phyloP scores from a whole-genome alignment of 2,329 filamentous ascomycete genomes.

The Tricladium varicosporioides region DNA sequence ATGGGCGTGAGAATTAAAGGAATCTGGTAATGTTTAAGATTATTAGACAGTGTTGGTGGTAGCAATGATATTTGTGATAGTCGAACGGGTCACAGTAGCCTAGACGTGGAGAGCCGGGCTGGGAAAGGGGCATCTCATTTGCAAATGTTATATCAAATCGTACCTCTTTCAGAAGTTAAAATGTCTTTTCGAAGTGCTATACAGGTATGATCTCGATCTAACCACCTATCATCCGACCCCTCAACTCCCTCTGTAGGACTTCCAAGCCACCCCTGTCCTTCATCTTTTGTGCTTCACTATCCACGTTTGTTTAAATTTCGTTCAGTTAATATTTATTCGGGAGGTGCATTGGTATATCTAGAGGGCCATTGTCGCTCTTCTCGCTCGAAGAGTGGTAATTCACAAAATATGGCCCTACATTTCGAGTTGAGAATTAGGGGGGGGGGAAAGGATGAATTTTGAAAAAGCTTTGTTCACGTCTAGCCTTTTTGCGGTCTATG shows the following conservation, averaged over 20 bases:
- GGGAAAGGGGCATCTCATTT: no score
- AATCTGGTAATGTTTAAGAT: no score
- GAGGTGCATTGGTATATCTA: constrained; percentile 38
- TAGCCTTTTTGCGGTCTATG: constrained; percentile 36
- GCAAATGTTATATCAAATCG: no score
- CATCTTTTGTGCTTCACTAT: constrained; percentile 32
- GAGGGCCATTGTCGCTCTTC: constrained; percentile 37
- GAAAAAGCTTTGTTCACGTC: constrained; percentile 36
- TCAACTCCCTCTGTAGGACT: constrained; percentile 39
- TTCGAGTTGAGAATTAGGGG: constrained; percentile 36
- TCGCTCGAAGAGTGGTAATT: constrained; percentile 40
- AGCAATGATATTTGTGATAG: no score
- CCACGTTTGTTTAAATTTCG: constrained; percentile 37
- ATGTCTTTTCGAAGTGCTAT: no score
- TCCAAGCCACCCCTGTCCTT: constrained; percentile 28
- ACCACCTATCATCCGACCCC: constrained; percentile 34
- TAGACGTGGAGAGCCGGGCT: no score
- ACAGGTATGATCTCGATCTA: no score
- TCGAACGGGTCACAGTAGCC: no score
- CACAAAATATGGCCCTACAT: constrained; percentile 34
- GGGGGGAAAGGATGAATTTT: constrained; percentile 41
- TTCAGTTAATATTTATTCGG: constrained; percentile 38
- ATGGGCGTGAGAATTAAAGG: no score
- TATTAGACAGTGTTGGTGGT: no score
- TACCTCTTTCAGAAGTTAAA: no score